Evolutionary conservation across 106 monocot species (phyloP).

Genomic region (Hemerocallis citrina): DNA sequence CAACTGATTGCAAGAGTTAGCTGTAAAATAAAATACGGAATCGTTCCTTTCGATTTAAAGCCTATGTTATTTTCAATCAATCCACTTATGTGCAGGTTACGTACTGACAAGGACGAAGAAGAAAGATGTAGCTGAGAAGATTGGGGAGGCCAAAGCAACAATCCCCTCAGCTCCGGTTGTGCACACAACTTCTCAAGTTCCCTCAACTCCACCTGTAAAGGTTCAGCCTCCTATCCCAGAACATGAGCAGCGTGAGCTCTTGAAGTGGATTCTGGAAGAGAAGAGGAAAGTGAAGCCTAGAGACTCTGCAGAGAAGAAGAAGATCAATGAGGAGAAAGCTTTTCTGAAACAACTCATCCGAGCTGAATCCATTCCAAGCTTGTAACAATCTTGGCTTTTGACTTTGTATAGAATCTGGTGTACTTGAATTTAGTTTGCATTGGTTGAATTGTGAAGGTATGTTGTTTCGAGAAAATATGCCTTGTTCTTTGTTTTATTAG

Average conservation of each 20-base stretch:
- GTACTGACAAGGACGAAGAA: slow-evolving; percentile 32
- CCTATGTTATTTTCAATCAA: not conserved
- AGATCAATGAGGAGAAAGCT: slow-evolving; percentile 79
- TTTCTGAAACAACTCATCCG: slow-evolving; percentile 65
- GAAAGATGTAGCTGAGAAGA: slow-evolving; percentile 22
- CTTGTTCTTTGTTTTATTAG: no score
- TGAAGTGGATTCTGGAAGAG: slow-evolving; percentile 81
- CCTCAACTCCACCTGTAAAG: slow-evolving; percentile 16
- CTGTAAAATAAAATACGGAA: not conserved
- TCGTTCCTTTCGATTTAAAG: not conserved
- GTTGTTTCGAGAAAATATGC: no score
- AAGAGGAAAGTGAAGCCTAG: slow-evolving; percentile 63
- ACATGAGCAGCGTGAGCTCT: slow-evolving; percentile 53
- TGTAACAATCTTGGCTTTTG: slow-evolving; percentile 38
- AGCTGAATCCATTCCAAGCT: slow-evolving; percentile 45
- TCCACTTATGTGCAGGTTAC: slow-evolving; percentile 30
- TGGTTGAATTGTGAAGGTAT: no score
- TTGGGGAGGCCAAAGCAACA: slow-evolving; percentile 4
- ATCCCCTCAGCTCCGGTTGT: slow-evolving; percentile 2
- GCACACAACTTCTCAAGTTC: not conserved
- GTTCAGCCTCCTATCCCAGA: slow-evolving; percentile 48
- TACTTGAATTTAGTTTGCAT: no score
- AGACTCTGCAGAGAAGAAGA: slow-evolving; percentile 55
- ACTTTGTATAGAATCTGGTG: no score
- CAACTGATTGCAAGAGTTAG: not conserved